phyloP scores from a whole-genome alignment of 805 yeast species.

The Scheffersomyces amazonensis region DNA sequence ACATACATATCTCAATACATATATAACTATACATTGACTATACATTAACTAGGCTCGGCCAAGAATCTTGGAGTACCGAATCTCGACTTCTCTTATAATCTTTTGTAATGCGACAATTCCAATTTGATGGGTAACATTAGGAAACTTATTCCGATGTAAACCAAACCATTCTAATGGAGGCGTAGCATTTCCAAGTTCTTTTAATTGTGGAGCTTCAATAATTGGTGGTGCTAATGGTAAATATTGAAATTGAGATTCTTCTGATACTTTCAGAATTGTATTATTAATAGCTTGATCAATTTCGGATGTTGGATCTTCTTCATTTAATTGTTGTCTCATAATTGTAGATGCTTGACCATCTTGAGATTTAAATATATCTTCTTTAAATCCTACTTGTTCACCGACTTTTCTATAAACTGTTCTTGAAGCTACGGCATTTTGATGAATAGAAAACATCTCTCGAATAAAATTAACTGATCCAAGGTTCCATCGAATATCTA shows the following conservation, averaged over 20 bases:
- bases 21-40: too few relatives aligned
- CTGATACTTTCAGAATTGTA: slow-evolving; percentile 35
- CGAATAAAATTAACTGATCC: slow-evolving; percentile 88
- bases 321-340: slow-evolving; percentile 9
- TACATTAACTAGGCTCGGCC: slow-evolving; percentile 41
- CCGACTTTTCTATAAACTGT: slow-evolving; percentile 22
- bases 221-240: slow-evolving; percentile 69
- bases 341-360: slow-evolving; percentile 2
- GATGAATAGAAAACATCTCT: slow-evolving; percentile 90
- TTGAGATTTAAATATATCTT: slow-evolving; percentile 6
- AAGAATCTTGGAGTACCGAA: slow-evolving; percentile 47
- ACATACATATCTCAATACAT: too few relatives aligned
- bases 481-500: slow-evolving; percentile 89
- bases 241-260: slow-evolving; percentile 48
- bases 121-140: slow-evolving; percentile 80
- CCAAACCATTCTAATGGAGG: slow-evolving; percentile 99
- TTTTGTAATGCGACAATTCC: slow-evolving; percentile 72
- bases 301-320: slow-evolving; percentile 17
- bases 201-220: slow-evolving; percentile 85
- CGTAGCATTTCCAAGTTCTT: slow-evolving; percentile 93
- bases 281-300: slow-evolving; percentile 37
- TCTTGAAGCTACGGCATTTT: slow-evolving; percentile 66
- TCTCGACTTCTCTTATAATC: slow-evolving; percentile 66
- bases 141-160: slow-evolving; percentile 79
- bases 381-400: slow-evolving; percentile 11